These are phyloP conservation scores for Claviceps africana DNA, from an alignment of 2,329 filamentous ascomycete genomes.

Conservation along the genomic window DNA sequence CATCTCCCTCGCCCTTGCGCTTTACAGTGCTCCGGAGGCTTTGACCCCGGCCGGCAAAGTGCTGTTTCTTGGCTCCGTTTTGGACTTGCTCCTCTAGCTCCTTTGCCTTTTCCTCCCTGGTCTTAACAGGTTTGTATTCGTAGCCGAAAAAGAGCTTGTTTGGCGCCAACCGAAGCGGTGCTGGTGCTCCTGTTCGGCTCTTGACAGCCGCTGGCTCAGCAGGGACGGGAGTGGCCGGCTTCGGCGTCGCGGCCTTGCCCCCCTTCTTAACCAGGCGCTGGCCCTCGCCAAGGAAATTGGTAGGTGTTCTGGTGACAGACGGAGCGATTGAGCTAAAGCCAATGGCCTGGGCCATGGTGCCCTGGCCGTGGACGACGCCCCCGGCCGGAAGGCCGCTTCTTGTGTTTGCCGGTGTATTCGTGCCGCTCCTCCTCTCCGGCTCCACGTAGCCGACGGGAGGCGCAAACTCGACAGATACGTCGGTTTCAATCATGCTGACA, in stretches of 20 bases:
- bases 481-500: conserved; percentile 91
- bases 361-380: conserved; percentile 67
- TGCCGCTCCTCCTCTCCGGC: conserved; percentile 64
- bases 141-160: conserved; percentile 97
- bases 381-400: conserved; percentile 52
- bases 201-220: conserved; percentile 18
- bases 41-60: conserved; percentile 75
- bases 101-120: conserved; percentile 55
- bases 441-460: conserved; percentile 90
- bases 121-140: conserved; percentile 76
- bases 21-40: conserved; percentile 58
- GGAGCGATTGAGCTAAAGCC: conserved; percentile 89
- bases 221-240: conserved; percentile 56
- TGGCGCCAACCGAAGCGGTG: conserved; percentile 68
- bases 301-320: conserved; percentile 53
- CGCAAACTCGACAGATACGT: conserved; percentile 92
- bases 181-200: conserved; percentile 58
- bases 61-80: conserved; percentile 49
- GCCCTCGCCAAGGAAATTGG: conserved; percentile 67
- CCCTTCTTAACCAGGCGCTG: conserved; percentile 76
- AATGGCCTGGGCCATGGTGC: conserved; percentile 95
- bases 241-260: conserved; percentile 52
- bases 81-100: conserved; percentile 50
- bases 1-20: conserved; percentile 47
- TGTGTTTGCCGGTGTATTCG: conserved; percentile 65